These are phyloP conservation scores for Pezicula rhizophila DNA, from an alignment of 2,329 filamentous ascomycete genomes.

Conservation along the genomic window DNA sequence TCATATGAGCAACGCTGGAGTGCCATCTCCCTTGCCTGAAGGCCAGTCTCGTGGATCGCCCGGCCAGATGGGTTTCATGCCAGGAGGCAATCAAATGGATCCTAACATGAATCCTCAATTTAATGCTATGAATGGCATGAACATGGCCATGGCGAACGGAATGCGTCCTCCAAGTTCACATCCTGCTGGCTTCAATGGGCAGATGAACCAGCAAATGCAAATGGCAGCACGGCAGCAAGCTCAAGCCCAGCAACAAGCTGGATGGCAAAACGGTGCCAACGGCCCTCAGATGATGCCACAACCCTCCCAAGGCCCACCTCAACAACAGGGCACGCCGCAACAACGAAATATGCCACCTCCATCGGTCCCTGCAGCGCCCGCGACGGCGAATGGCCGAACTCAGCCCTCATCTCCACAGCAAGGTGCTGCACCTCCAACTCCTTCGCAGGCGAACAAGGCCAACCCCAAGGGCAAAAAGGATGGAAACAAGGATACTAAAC, in stretches of 20 bases:
- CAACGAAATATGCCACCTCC: constrained; percentile 66
- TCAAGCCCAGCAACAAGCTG: constrained; percentile 29
- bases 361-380: constrained; percentile 44
- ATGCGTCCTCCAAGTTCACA: constrained; percentile 68
- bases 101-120: constrained; percentile 53
- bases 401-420: constrained; percentile 58
- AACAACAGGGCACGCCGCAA: constrained; percentile 56
- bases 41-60: constrained; percentile 63
- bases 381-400: constrained; percentile 47
- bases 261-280: constrained; percentile 27
- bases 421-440: constrained; percentile 68
- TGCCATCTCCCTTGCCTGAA: constrained; percentile 68
- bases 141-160: constrained; percentile 57
- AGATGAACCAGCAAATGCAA: constrained; percentile 47
- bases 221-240: constrained; percentile 45
- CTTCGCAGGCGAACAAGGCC: constrained; percentile 65
- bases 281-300: constrained; percentile 43
- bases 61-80: constrained; percentile 51
- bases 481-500: constrained; percentile 71
- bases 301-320: constrained; percentile 29
- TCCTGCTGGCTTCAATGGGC: constrained; percentile 48
- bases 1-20: constrained; percentile 62
- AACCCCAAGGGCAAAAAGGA: constrained; percentile 80
- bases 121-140: constrained; percentile 43
- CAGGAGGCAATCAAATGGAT: constrained; percentile 47